phyloP scores from a whole-genome alignment of 139 green algal species.

The Pycnococcus provasolii region DNA sequence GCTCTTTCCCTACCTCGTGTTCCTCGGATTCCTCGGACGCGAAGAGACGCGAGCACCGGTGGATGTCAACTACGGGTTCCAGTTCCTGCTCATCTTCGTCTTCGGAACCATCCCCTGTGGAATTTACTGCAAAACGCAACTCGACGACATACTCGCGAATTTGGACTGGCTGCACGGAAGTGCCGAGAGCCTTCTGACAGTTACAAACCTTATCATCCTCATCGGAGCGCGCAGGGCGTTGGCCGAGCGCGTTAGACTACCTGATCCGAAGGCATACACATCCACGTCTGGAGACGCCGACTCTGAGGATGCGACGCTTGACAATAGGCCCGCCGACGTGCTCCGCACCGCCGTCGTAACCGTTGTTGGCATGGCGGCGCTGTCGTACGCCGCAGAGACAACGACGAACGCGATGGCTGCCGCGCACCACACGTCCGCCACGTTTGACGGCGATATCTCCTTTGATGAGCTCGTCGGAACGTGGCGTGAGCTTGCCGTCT shows the following conservation, averaged over 20 bases:
- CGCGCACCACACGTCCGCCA: no score
- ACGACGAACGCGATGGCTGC: no score
- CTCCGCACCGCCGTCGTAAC: neutral
- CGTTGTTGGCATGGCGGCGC: neutral
- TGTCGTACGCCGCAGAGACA: neutral
- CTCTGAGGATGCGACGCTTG: neutral
- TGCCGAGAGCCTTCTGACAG: constrained; percentile 86
- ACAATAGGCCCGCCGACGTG: no score
- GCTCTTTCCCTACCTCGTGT: constrained; percentile 85
- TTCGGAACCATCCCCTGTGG: constrained; percentile 80
- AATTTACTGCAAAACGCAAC: constrained; percentile 69
- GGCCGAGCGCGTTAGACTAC: neutral
- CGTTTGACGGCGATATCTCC: no score
- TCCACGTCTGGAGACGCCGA: neutral
- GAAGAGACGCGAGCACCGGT: constrained; percentile 17
- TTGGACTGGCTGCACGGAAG: constrained; percentile 90
- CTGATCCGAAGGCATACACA: no score
- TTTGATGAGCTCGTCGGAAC: no score
- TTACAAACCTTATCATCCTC: constrained; percentile 92
- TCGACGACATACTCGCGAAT: constrained; percentile 74
- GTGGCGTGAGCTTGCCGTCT: neutral
- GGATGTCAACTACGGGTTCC: constrained; percentile 72
- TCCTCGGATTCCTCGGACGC: constrained; percentile 68
- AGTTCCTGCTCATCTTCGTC: constrained; percentile 96
- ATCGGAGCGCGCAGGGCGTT: constrained; percentile 31